phyloP scores from a whole-genome alignment of 2,329 filamentous ascomycete genomes.

The Hypoxylon sp. region DNA sequence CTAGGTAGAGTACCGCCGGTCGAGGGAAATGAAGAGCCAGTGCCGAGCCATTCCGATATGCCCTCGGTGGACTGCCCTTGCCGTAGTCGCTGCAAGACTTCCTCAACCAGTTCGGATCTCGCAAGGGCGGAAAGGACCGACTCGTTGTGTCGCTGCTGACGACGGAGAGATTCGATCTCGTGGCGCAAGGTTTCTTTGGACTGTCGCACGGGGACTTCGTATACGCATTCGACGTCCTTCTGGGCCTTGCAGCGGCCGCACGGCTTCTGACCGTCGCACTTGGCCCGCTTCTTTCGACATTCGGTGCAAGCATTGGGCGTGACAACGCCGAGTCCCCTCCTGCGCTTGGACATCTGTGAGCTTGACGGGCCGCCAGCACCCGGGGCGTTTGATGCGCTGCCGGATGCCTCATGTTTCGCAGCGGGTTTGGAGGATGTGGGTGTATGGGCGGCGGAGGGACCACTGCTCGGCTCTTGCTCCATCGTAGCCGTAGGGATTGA shows the following conservation, averaged over 20 bases:
- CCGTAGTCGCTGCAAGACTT: constrained; percentile 62
- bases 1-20: constrained; percentile 43
- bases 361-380: constrained; percentile 33
- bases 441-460: constrained; percentile 36
- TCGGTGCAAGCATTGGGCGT: constrained; percentile 69
- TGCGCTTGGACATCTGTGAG: constrained; percentile 56
- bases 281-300: constrained; percentile 68
- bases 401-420: constrained; percentile 40
- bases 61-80: constrained; percentile 61
- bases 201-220: constrained; percentile 69
- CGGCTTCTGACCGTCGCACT: constrained; percentile 67
- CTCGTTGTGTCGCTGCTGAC: constrained; percentile 62
- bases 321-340: constrained; percentile 63
- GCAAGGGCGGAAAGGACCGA: constrained; percentile 63
- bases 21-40: constrained; percentile 39
- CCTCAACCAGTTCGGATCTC: constrained; percentile 60
- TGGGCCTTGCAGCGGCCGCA: constrained; percentile 64
- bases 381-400: constrained; percentile 26
- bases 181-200: constrained; percentile 68
- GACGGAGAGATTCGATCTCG: constrained; percentile 66
- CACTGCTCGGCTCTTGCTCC: constrained; percentile 44
- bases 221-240: constrained; percentile 64
- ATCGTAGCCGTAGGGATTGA: constrained; percentile 34
- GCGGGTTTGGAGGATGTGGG: constrained; percentile 36
- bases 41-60: constrained; percentile 63